Evolutionary conservation across 768 basidiomycete species (phyloP).

Genomic region (Pleurotus citrinopileatus): DNA sequence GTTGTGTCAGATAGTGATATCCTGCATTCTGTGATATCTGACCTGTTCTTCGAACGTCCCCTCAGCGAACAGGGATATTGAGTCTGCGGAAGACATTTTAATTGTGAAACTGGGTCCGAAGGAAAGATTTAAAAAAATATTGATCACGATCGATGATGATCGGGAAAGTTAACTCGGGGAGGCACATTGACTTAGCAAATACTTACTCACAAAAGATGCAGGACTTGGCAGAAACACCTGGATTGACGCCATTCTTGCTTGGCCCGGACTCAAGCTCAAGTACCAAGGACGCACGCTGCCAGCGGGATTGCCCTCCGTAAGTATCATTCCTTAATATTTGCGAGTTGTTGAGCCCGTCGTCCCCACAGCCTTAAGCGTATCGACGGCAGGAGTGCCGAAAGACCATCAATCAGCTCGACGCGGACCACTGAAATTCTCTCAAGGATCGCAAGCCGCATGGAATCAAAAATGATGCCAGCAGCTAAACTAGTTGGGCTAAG

Average conservation of each 20-base stretch:
- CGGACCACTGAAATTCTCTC: too few relatives aligned
- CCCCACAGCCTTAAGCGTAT: too few relatives aligned
- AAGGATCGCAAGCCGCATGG: too few relatives aligned
- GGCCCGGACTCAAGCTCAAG: background rate
- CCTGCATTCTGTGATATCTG: conserved; percentile 12
- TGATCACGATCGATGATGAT: background rate
- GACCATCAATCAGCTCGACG: too few relatives aligned
- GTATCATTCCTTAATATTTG: too few relatives aligned
- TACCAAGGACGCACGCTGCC: background rate
- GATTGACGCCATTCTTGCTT: background rate
- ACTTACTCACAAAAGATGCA: background rate
- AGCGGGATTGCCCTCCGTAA: too few relatives aligned
- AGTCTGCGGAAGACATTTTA: conserved; percentile 69
- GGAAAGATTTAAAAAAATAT: conserved; percentile 23
- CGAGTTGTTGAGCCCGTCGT: too few relatives aligned
- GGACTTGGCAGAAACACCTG: background rate
- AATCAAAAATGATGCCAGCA: background rate
- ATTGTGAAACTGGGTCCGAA: conserved; percentile 14
- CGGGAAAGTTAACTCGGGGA: background rate
- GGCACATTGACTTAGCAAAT: conserved; percentile 1
- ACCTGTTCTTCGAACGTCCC: conserved; percentile 90
- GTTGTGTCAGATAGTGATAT: background rate
- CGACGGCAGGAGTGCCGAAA: too few relatives aligned
- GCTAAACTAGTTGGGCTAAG: conserved; percentile 3
- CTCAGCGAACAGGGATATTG: conserved; percentile 82